A percentile compares a stretch with the other conserved stretches of the same genome.
Evolutionary conservation across 2,329 filamentous ascomycete species (phyloP).

Genomic region (Neonectria neomacrospora): DNA sequence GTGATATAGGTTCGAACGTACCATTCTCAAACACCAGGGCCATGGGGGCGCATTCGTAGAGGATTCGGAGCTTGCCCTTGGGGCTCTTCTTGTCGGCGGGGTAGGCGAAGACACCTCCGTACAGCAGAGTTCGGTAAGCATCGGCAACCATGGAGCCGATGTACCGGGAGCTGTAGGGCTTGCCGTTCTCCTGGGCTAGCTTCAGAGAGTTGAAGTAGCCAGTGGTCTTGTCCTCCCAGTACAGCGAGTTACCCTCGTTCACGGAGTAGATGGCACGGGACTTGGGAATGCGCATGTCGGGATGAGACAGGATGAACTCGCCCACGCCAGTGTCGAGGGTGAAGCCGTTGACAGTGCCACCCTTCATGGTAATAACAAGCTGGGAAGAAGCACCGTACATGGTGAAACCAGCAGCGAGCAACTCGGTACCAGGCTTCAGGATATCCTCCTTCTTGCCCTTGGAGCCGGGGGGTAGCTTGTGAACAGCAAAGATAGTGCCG

Average conservation of each 20-base stretch:
- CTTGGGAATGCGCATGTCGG: conserved; percentile 88
- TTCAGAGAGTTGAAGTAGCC: conserved; percentile 92
- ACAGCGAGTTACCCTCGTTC: conserved; percentile 97
- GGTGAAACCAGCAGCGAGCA: conserved; percentile 96
- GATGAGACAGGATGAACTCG: conserved; percentile 98
- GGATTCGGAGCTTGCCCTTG: conserved; percentile 95
- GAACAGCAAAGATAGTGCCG: conserved; percentile 95
- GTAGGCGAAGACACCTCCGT: conserved; percentile 97
- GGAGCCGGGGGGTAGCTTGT: conserved; percentile 84
- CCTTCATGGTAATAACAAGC: conserved; percentile 96
- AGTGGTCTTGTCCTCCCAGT: conserved; percentile 92
- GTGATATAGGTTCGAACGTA: conserved; percentile 56
- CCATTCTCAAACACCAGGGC: conserved; percentile 99
- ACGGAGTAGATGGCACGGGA: conserved; percentile 92
- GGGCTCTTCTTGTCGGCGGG: conserved; percentile 98
- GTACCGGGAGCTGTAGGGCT: conserved; percentile 94
- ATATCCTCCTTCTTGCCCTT: conserved; percentile 85
- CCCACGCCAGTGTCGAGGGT: conserved; percentile 96
- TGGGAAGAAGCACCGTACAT: conserved; percentile 99
- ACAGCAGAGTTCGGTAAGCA: conserved; percentile 93
- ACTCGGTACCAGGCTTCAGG: conserved; percentile 87
- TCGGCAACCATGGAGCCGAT: conserved; percentile 99
- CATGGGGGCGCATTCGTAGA: conserved; percentile 99
- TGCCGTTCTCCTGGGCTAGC: conserved; percentile 76
- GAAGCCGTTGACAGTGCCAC: conserved; percentile 93